Percentiles rank a stretch among this genome's conserved stretches.
Conservation (phyloP, 2,329 filamentous ascomycete species). For the Aspergillus pseudonomiae region DNA sequence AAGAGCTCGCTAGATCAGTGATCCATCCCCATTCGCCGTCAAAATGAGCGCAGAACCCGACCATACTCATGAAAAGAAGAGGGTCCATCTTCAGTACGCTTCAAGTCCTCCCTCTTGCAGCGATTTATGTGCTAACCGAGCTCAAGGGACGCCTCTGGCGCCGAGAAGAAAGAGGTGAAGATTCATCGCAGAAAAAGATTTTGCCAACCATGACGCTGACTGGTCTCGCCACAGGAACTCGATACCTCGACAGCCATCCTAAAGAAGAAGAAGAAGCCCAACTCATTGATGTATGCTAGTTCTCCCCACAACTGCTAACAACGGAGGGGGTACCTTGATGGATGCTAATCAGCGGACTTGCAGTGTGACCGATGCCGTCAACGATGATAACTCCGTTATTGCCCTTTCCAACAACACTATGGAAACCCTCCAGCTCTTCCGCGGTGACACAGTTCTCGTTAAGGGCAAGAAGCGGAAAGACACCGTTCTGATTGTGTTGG, state of each 20-base stretch:
- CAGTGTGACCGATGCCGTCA: constrained; percentile 96
- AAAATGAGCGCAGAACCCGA: constrained; percentile 73
- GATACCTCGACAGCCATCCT: constrained; percentile 94
- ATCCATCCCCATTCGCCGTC: constrained; percentile 31
- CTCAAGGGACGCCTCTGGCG: constrained; percentile 81
- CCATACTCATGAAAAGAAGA: constrained; percentile 70
- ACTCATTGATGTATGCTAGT: constrained; percentile 83
- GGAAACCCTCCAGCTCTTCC: constrained; percentile 97
- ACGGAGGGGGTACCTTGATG: constrained; percentile 10
- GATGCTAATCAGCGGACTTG: constrained; percentile 27
- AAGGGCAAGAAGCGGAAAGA: constrained; percentile 99
- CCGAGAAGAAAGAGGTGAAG: constrained; percentile 77
- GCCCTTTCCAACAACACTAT: constrained; percentile 98
- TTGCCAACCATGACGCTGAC: constrained; percentile 37
- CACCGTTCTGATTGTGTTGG: constrained; percentile 94
- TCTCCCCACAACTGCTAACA: neutral
- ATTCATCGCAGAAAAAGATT: constrained; percentile 31
- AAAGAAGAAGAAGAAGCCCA: constrained; percentile 99
- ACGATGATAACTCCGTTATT: constrained; percentile 99
- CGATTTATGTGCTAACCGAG: constrained; percentile 43
- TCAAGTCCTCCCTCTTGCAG: constrained; percentile 17
- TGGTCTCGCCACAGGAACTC: constrained; percentile 64
- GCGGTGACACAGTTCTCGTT: constrained; percentile 95
- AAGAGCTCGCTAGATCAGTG: constrained; percentile 30
- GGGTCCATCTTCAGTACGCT: constrained; percentile 79